Conservation (phyloP, 768 basidiomycete species). For the Mycena filopes region DNA sequence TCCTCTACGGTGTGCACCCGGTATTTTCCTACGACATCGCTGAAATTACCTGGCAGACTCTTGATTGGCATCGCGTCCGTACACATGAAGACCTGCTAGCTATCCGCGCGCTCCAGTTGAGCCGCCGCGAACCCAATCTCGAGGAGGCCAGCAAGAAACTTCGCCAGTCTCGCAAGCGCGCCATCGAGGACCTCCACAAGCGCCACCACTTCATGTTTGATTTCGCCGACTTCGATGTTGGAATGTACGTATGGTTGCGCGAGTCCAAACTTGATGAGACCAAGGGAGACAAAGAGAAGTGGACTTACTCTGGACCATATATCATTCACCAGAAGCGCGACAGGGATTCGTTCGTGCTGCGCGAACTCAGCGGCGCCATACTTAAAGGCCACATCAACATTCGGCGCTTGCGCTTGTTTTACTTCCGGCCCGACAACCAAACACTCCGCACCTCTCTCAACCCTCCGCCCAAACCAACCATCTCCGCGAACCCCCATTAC, state of each 20-base stretch:
- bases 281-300: conserved; percentile 42
- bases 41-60: conserved; percentile 41
- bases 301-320: conserved; percentile 44
- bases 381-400: conserved; percentile 32
- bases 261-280: conserved; percentile 44
- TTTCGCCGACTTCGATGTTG: conserved; percentile 34
- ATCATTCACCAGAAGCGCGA: conserved; percentile 36
- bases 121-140: conserved; percentile 33
- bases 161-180: conserved; percentile 18
- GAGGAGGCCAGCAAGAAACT: conserved; percentile 24
- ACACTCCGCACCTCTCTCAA: neutral
- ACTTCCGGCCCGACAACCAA: conserved; percentile 23
- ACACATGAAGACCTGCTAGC: conserved; percentile 40
- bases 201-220: conserved; percentile 26
- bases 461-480: neutral
- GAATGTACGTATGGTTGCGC: conserved; percentile 45
- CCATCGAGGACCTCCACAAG: conserved; percentile 38
- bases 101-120: conserved; percentile 34
- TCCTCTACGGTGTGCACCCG: conserved; percentile 43
- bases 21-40: conserved; percentile 43
- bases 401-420: conserved; percentile 30
- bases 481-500: neutral
- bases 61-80: conserved; percentile 37
- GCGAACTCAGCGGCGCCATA: conserved; percentile 36
- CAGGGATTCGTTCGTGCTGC: conserved; percentile 29